Evolutionary conservation across 192 early-diverging fungal genomes (phyloP).

Genomic region (Phlyctochytrium planicorne): DNA sequence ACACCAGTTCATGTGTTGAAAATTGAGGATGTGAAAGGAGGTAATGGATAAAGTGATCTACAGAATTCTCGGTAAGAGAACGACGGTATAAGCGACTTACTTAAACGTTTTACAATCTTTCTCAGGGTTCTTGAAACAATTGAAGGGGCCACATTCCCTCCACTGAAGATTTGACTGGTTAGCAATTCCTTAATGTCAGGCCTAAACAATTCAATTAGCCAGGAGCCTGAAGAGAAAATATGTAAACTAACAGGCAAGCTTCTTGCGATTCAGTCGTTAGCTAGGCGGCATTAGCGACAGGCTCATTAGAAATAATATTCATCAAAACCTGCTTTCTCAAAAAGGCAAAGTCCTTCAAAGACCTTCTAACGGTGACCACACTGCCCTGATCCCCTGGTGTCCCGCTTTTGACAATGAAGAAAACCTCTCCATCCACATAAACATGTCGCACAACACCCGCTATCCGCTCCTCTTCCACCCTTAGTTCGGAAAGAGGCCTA

Average conservation of each 20-base stretch:
- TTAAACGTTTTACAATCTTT: conserved; percentile 25
- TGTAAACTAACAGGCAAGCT: conserved; percentile 22
- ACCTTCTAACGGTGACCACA: conserved; percentile 21
- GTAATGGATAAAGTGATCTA: conserved; percentile 27
- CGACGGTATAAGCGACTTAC: not conserved
- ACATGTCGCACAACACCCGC: conserved; percentile 11
- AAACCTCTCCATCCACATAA: not conserved
- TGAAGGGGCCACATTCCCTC: not conserved
- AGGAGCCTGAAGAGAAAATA: conserved; percentile 1
- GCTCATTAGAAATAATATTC: conserved; percentile 9
- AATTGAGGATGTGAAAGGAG: conserved; percentile 27
- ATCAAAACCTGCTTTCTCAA: conserved; percentile 17
- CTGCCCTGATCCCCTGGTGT: not conserved
- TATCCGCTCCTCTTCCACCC: not conserved
- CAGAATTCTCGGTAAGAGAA: not conserved
- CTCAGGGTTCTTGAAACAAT: not conserved
- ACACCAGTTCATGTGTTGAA: conserved; percentile 20
- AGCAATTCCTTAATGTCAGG: conserved; percentile 19
- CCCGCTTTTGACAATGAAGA: conserved; percentile 15
- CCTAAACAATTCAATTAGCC: too few species aligned
- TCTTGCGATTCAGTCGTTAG: conserved; percentile 30
- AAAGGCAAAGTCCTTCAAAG: conserved; percentile 34
- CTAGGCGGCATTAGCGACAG: not conserved
- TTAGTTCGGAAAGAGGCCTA: not conserved
- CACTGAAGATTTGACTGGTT: conserved; percentile 6